Percentiles rank a stretch among this genome's conserved stretches.
These are phyloP conservation scores for Wickerhamomyces ciferrii DNA, from an alignment of 805 yeast species.

Conservation along the genomic window DNA sequence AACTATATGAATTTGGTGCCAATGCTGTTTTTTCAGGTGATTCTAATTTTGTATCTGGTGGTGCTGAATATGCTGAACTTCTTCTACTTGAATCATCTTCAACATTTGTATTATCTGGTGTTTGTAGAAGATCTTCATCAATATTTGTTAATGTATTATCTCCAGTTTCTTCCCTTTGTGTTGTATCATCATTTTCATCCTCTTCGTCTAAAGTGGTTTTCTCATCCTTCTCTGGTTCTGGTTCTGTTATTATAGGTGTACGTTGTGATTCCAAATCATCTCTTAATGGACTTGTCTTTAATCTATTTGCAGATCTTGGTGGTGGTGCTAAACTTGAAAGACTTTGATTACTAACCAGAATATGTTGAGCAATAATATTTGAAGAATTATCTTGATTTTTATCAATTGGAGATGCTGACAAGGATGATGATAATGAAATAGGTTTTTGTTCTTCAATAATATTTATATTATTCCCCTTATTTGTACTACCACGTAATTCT, in stretches of 20 bases:
- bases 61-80: slow-evolving; percentile 1
- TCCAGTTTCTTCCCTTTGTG: background rate
- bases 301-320: slow-evolving; percentile 34
- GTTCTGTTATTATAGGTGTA: background rate
- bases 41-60: background rate
- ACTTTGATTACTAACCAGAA: background rate
- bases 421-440: background rate
- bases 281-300: slow-evolving; percentile 7
- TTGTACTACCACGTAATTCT: background rate
- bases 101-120: background rate
- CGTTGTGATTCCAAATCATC: background rate
- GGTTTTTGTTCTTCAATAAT: slow-evolving; percentile 6
- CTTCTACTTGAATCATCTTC: background rate
- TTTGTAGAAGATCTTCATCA: background rate
- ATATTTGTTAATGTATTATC: background rate
- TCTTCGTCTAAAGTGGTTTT: background rate
- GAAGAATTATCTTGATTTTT: background rate
- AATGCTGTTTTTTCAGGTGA: background rate
- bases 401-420: too few relatives aligned
- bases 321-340: slow-evolving; percentile 22
- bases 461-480: background rate
- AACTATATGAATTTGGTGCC: background rate
- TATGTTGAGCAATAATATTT: slow-evolving; percentile 5
- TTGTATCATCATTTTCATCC: background rate
- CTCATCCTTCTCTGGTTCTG: background rate